These are phyloP conservation scores for Neoboletus subvelutipes DNA, from an alignment of 768 basidiomycete genomes.

Conservation along the genomic window DNA sequence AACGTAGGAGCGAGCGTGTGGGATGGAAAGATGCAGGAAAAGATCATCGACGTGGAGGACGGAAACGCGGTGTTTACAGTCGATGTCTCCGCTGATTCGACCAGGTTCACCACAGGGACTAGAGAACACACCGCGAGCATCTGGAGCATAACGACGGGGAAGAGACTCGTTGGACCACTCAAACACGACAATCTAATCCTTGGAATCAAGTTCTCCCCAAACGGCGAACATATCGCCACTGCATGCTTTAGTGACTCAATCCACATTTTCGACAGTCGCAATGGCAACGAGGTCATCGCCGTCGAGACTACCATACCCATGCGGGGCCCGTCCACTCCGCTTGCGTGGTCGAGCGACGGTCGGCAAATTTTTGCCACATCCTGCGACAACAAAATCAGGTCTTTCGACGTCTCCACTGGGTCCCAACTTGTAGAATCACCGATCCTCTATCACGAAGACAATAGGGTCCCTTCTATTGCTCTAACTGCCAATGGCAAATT, in stretches of 20 bases:
- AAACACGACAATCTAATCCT: accelerated
- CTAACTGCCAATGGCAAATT: neutral
- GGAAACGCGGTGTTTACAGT: too few species aligned
- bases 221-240: neutral
- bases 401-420: neutral
- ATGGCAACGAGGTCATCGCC: neutral
- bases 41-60: neutral
- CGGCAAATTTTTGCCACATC: neutral
- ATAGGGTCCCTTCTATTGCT: neutral
- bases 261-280: neutral
- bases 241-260: accelerated
- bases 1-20: too few species aligned
- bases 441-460: neutral
- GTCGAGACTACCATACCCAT: neutral
- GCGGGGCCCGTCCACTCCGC: neutral
- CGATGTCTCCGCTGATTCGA: too few species aligned
- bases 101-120: neutral
- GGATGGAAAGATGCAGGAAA: neutral
- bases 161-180: neutral
- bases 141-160: neutral
- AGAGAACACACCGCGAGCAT: neutral
- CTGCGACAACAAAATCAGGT: neutral
- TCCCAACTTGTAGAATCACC: neutral
- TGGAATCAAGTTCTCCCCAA: neutral
- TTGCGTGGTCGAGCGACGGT: neutral